phyloP scores from a whole-genome alignment of 2,329 filamentous ascomycete species.

The Fusarium sp. region DNA sequence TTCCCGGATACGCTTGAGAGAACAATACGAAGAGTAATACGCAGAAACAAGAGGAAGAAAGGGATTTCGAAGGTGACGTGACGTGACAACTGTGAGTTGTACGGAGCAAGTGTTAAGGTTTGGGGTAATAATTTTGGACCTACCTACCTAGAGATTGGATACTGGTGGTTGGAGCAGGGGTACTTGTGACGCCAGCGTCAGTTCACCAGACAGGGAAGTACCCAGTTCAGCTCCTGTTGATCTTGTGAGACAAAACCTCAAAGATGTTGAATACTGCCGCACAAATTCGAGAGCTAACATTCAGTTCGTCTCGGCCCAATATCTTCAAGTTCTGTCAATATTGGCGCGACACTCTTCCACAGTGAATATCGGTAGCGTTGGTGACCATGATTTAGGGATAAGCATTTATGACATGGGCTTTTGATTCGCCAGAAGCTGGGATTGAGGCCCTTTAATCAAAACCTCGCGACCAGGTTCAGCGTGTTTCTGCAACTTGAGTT shows the following conservation, averaged over 20 bases:
- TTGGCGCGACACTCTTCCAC: constrained; percentile 1
- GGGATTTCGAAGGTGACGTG: constrained; percentile 19
- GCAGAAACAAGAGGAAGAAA: constrained; percentile 15
- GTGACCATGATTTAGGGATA: constrained; percentile 13
- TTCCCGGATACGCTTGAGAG: neutral
- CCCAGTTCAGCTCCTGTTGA: constrained; percentile 6
- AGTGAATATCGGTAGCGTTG: neutral
- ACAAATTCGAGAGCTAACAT: neutral
- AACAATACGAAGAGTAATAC: constrained; percentile 16
- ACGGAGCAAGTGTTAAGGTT: constrained; percentile 37
- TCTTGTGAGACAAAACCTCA: neutral
- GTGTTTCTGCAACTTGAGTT: neutral
- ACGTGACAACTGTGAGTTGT: constrained; percentile 35
- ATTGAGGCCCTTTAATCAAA: constrained; percentile 41
- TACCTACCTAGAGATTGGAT: constrained; percentile 27
- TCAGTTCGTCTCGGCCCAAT: neutral
- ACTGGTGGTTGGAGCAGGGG: constrained; percentile 9
- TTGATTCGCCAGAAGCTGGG: constrained; percentile 29
- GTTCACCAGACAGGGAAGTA: constrained; percentile 17
- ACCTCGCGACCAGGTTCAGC: constrained; percentile 6
- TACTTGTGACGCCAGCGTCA: constrained; percentile 26
- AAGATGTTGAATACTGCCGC: neutral
- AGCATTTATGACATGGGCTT: constrained; percentile 13
- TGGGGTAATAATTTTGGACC: constrained; percentile 38
- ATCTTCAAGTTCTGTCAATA: neutral